Percentiles rank a stretch among this genome's conserved stretches.
Conservation (phyloP, 1,284 basidiomycete genomes). For the Pseudozyma tsukubaensis region DNA sequence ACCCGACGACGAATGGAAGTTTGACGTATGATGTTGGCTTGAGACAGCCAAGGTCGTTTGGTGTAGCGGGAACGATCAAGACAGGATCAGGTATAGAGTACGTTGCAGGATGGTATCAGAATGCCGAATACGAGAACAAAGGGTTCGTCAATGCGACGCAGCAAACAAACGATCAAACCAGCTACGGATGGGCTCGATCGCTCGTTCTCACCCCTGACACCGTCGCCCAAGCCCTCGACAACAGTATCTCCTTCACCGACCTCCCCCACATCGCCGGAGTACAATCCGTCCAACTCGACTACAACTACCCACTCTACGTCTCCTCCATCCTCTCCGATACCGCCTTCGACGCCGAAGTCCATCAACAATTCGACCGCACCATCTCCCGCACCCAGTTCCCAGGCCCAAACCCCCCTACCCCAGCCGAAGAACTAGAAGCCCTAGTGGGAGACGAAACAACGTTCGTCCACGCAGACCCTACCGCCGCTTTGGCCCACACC, state of each 20-base stretch:
- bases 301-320: constrained; percentile 34
- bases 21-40: constrained; percentile 22
- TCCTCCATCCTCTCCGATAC: constrained; percentile 11
- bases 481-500: constrained; percentile 17
- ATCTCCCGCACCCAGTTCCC: not conserved
- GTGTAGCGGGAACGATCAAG: constrained; percentile 26
- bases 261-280: constrained; percentile 3
- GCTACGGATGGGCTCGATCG: constrained; percentile 19
- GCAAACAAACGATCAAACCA: constrained; percentile 31
- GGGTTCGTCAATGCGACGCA: constrained; percentile 28
- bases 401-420: not conserved
- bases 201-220: constrained; percentile 7
- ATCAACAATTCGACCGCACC: constrained; percentile 23
- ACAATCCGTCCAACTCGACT: constrained; percentile 19
- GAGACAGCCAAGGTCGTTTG: constrained; percentile 11
- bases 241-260: constrained; percentile 1
- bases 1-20: constrained; percentile 18
- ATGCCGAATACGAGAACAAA: constrained; percentile 13
- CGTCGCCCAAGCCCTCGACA: not conserved
- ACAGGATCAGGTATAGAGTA: constrained; percentile 22
- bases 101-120: constrained; percentile 24
- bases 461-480: constrained; percentile 7
- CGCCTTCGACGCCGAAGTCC: constrained; percentile 15
- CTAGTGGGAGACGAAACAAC: constrained; percentile 30
- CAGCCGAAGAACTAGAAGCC: not conserved